Base-by-base conservation (phyloP, 1,284 basidiomycete species). In the Clitocybe nebularis region DNA sequence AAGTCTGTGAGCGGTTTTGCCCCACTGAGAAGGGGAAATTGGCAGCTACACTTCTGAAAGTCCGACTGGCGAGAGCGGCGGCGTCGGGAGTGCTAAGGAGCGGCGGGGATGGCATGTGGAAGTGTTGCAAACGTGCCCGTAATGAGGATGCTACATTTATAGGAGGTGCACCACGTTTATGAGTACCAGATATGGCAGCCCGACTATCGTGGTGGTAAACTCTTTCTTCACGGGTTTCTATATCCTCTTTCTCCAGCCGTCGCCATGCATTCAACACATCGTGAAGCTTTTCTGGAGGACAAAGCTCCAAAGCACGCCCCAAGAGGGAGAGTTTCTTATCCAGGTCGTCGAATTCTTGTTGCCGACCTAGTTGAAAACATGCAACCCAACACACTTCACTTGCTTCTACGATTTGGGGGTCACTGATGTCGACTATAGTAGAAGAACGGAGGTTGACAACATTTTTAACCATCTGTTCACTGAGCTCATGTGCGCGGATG, bases 261-360 rank as follows among this genome's bases (percentile, higher is more conserved):
- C 80, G 75, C 88, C 91, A 96, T 1, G 79, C 71, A 0, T 67
- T 61, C 13, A 96, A 71, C 19, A 95, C 69, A 46, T 87, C 81
- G 16, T 82, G 69, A 6, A 94, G 72, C 49, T 79, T 76, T 37
- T 90, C 89, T 0, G 86, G 59, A 1, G 93, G 91, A 58, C 91
- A 94, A n/a, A 95, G 72, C 54, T 92, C 84, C 21, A 96, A 68
- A 3, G 93, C 88, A 44, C 81, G 77, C 3, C 88, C 90, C n/a
- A 96, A 65, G 1, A 95, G 72, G 1, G 63, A 66, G 49, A 89
- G 67, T 54, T 86, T 89, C 53, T 81, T 78, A 9, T 72, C 63
- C 3, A 77, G 63, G 51, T 92, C 83, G 1, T 72, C 58, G 53
- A 85, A 92, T 54, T 88, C 88, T 10, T 78, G 69, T 52, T 91